Conservation (phyloP, 257 asterid genomes). For the Przewalskia tangutica region DNA sequence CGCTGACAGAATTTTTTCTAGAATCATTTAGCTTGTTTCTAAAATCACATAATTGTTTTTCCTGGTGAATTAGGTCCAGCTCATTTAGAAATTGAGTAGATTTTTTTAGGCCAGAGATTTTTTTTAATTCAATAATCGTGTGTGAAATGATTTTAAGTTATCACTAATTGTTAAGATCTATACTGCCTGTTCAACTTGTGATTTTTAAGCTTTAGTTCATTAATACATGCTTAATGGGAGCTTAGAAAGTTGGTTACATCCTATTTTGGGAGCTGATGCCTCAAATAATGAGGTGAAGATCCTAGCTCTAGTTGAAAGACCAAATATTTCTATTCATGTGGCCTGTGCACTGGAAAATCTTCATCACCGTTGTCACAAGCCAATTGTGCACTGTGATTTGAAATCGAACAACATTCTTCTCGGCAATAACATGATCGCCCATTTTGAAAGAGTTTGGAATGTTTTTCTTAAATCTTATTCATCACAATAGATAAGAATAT, state of each 20-base stretch:
- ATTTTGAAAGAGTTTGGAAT: too few species aligned
- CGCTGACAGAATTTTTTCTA: too few species aligned
- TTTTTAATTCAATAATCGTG: too few species aligned
- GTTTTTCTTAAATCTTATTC: too few species aligned
- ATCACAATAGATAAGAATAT: too few species aligned
- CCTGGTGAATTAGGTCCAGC: too few species aligned
- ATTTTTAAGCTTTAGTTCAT: background rate
- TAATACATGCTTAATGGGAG: slow-evolving; percentile 5
- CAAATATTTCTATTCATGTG: background rate
- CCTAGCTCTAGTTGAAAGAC: background rate
- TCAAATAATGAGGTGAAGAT: background rate
- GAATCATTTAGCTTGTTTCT: too few species aligned
- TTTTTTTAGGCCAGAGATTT: too few species aligned
- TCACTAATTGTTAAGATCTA: background rate
- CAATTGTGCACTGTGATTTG: slow-evolving; percentile 5
- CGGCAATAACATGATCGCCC: background rate
- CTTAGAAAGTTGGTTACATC: background rate
- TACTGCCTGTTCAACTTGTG: slow-evolving; percentile 2
- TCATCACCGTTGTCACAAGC: background rate
- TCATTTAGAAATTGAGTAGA: too few species aligned
- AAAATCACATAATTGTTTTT: too few species aligned
- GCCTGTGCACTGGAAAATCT: slow-evolving; percentile 8
- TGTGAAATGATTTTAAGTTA: too few species aligned
- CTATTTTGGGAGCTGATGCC: background rate
- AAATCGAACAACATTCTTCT: slow-evolving; percentile 9